These are phyloP conservation scores for Colletotrichum sp. DNA, from an alignment of 2,329 filamentous ascomycete species.

Conservation along the genomic window DNA sequence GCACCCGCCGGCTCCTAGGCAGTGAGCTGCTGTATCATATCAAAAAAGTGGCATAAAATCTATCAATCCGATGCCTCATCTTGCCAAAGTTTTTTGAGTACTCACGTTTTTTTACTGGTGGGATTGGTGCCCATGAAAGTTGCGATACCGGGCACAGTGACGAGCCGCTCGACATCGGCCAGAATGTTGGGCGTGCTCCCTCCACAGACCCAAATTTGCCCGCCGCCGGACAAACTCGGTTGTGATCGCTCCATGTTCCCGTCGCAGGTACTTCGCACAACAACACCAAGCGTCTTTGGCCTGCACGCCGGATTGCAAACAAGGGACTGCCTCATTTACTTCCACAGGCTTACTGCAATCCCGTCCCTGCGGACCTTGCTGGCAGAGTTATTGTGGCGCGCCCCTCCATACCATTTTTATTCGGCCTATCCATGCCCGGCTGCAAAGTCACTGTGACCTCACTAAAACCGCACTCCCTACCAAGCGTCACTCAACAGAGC, in stretches of 20 bases:
- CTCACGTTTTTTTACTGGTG: background rate
- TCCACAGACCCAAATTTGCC: constrained; percentile 22
- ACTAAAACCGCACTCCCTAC: constrained; percentile 12
- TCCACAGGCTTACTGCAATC: background rate
- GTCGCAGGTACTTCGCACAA: background rate
- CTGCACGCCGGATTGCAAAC: background rate
- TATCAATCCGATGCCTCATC: constrained; percentile 15
- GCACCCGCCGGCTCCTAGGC: constrained; percentile 11
- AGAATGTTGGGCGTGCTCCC: constrained; percentile 16
- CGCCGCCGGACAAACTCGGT: constrained; percentile 21
- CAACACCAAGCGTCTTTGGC: background rate
- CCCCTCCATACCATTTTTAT: background rate
- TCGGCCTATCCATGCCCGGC: constrained; percentile 9
- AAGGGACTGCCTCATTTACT: background rate
- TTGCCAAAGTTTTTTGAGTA: background rate
- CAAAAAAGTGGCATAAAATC: constrained; percentile 18
- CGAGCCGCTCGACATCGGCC: background rate
- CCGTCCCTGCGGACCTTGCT: background rate
- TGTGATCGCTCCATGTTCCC: constrained; percentile 15
- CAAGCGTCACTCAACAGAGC: background rate
- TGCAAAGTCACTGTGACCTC: constrained; percentile 9
- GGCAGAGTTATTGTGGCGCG: background rate
- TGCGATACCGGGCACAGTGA: constrained; percentile 12
- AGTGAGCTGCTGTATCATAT: constrained; percentile 21
- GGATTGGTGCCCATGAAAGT: background rate